Percentiles rank a stretch among this genome's conserved stretches.
Evolutionary conservation across 2,329 filamentous ascomycete genomes (phyloP).

Genomic region (Grosmannia huntii): DNA sequence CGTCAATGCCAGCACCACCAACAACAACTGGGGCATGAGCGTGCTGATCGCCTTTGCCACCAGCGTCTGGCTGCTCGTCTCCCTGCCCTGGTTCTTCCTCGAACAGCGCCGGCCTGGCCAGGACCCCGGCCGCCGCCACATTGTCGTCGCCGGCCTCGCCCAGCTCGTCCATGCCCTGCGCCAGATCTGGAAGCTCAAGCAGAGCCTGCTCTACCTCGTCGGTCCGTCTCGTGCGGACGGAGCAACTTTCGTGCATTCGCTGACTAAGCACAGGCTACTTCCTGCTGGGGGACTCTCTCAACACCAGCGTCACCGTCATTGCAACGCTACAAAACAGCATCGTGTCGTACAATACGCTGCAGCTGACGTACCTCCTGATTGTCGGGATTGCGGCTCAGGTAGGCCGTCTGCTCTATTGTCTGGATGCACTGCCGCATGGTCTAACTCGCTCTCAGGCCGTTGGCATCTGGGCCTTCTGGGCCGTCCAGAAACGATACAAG

Average conservation of each 20-base stretch:
- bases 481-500: constrained; percentile 12
- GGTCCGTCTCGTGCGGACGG: background rate
- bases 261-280: constrained; percentile 9
- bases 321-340: constrained; percentile 14
- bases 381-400: background rate
- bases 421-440: background rate
- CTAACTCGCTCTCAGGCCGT: background rate
- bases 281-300: constrained; percentile 13
- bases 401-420: background rate
- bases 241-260: background rate
- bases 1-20: background rate
- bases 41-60: background rate
- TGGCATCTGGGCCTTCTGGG: background rate
- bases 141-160: background rate
- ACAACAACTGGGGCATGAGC: constrained; percentile 1
- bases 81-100: constrained; percentile 14
- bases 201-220: constrained; percentile 4
- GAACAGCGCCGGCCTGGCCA: constrained; percentile 13
- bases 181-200: background rate
- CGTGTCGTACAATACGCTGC: constrained; percentile 12
- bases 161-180: background rate
- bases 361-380: constrained; percentile 3
- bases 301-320: constrained; percentile 12
- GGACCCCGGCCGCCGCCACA: constrained; percentile 5
- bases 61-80: constrained; percentile 3